Evolutionary conservation across 2,329 filamentous ascomycete species (phyloP), one percentile per base, ranked within the genome.

Genomic region (Epichloe amarillans): DNA sequence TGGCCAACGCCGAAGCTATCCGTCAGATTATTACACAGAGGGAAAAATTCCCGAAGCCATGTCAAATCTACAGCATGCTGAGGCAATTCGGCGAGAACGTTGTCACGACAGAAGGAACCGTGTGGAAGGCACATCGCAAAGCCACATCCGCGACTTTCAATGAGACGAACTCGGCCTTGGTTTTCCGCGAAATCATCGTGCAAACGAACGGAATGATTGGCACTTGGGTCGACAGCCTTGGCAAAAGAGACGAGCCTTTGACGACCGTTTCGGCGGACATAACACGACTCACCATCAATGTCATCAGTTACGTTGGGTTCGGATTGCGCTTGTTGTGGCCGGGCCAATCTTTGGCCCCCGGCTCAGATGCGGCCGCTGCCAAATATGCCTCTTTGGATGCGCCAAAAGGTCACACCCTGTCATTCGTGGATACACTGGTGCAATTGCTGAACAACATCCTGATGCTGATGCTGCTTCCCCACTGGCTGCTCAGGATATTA

Each of bases 41-140:
- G 42, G 84, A 85, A 46, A 77, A 82, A 53, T 90, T 90, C 60
- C 83, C 82, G 43, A 70, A 70, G 55, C 64, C 61, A 55, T 54
- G 61, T 7, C 62, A 64, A 30, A 59, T 58, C 19, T 71, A 70
- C 56, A 60, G 55, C 51, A 62, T 68, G 42, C 55, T 72, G 48
- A 55, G 60, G 14, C 59, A 64, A 50, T 90, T 84, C 61, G 86
- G 86, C 37, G 73, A 79, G 51, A 91, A 87, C 61, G 75, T 90
- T 2, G 66, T 90, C 21, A 80, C 79, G 0, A 80, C 82, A 2
- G 86, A 90, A 63, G 85, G 85, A 1, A 62, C 70, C 1, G 66
- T 76, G 30, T 91, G 85, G 86, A 80, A 81, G 35, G 74, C 78
- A 65, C 86, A 91, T 63, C 77, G 86, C 54, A 88, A 85, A 66